Evolutionary conservation across 169 alveolate genomes (phyloP).

Genomic region (Cryptosporidium ubiquitum): DNA sequence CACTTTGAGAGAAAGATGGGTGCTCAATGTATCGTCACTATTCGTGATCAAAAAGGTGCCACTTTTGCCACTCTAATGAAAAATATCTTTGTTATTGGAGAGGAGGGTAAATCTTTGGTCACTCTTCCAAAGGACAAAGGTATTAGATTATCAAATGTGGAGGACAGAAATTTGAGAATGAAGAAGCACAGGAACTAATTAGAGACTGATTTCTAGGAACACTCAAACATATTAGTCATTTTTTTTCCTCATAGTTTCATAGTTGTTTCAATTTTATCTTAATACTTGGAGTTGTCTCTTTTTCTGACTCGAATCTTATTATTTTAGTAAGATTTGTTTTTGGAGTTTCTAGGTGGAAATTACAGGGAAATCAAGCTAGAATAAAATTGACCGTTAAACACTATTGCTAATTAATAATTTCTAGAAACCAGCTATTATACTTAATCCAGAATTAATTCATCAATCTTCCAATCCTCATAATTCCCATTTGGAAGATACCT

Average conservation of each 20-base stretch:
- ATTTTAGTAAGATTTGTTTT: background rate
- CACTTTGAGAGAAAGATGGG: constrained; percentile 97
- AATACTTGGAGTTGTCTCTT: constrained; percentile 43
- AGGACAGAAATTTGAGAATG: constrained; percentile 89
- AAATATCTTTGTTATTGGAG: constrained; percentile 97
- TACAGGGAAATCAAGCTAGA: background rate
- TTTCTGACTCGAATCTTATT: background rate
- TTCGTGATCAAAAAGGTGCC: constrained; percentile 91
- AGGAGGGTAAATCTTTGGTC: constrained; percentile 92
- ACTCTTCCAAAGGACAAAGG: constrained; percentile 95
- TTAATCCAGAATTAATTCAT: constrained; percentile 91
- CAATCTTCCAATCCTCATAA: constrained; percentile 97
- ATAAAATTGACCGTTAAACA: background rate
- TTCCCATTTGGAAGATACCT: constrained; percentile 98
- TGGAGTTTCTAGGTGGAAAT: too few relatives aligned
- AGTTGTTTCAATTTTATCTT: constrained; percentile 17
- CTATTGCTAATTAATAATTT: background rate
- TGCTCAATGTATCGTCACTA: constrained; percentile 77
- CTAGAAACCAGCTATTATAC: background rate
- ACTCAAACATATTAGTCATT: background rate
- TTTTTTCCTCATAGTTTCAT: constrained; percentile 16
- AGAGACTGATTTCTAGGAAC: constrained; percentile 1
- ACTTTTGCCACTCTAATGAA: constrained; percentile 95
- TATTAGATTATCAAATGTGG: constrained; percentile 88
- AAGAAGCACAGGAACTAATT: constrained; percentile 74